These are phyloP conservation scores for Daldinia childiae DNA, from an alignment of 495 filamentous ascomycete species.

Conservation along the genomic window DNA sequence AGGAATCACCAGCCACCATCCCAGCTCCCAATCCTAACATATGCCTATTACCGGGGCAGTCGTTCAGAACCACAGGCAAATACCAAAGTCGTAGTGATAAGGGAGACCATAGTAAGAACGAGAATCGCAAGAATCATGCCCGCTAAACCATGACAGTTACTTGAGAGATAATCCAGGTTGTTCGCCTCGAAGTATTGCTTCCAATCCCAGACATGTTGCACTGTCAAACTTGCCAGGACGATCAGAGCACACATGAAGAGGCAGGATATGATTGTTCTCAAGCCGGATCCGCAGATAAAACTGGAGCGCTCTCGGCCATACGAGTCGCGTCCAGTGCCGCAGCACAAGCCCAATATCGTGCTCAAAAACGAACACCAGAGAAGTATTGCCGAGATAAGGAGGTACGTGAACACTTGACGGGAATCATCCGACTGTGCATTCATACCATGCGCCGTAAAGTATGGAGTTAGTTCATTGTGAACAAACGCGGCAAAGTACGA, in stretches of 20 bases:
- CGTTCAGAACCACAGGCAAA: too few species aligned
- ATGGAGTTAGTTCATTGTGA: constrained; percentile 13
- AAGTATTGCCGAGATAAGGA: constrained; percentile 3
- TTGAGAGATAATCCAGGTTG: neutral
- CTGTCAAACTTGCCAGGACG: neutral
- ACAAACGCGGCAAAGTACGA: constrained; percentile 21
- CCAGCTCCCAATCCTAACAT: too few species aligned
- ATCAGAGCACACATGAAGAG: neutral
- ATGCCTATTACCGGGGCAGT: too few species aligned
- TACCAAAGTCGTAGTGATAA: too few species aligned
- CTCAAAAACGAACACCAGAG: neutral
- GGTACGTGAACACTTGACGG: neutral
- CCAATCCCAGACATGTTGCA: neutral
- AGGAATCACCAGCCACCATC: too few species aligned
- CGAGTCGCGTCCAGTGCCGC: neutral
- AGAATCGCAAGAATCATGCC: neutral
- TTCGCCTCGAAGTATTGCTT: constrained; percentile 7
- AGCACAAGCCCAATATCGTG: neutral
- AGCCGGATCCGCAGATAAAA: neutral
- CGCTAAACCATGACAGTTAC: constrained; percentile 2
- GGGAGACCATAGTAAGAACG: neutral
- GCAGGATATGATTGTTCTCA: neutral
- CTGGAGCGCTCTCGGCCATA: neutral
- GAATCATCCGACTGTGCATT: neutral
- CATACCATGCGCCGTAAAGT: constrained; percentile 7